These are phyloP conservation scores for Pseudoscleropodium purum DNA, from an alignment of 225 moss, liverwort and hornwort species.

Conservation along the genomic window DNA sequence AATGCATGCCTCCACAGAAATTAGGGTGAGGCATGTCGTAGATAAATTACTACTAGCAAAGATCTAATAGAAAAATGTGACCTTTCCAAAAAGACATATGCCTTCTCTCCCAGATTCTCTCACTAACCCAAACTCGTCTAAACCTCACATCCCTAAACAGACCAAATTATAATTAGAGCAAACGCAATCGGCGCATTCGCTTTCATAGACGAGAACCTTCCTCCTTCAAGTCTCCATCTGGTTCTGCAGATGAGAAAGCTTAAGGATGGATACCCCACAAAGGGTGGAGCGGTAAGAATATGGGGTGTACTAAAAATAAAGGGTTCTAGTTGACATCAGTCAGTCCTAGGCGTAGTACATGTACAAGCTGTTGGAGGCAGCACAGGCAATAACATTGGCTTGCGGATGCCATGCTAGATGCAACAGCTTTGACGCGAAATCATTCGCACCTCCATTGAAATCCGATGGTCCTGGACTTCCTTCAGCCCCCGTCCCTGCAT, in stretches of 20 bases:
- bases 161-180: conserved; percentile 39
- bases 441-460: conserved; percentile 82
- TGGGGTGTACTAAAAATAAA: conserved; percentile 48
- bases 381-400: conserved; percentile 95
- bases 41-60: conserved; percentile 35
- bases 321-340: conserved; percentile 46
- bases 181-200: conserved; percentile 14
- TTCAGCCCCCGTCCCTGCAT: conserved; percentile 59
- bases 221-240: conserved; percentile 4
- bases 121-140: conserved; percentile 32
- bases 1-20: conserved; percentile 39
- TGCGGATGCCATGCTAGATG: conserved; percentile 98
- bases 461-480: conserved; percentile 74
- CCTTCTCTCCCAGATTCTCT: conserved; percentile 23
- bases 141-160: conserved; percentile 31
- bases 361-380: conserved; percentile 99
- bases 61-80: conserved; percentile 33
- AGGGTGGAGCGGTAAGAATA: conserved; percentile 36
- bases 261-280: conserved; percentile 26
- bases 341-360: conserved; percentile 98
- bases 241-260: conserved; percentile 13
- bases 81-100: conserved; percentile 30
- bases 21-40: conserved; percentile 28
- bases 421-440: conserved; percentile 93
- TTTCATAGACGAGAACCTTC: conserved; percentile 23